Conservation (phyloP, 371 early-diverging fungal genomes). For the Thermomucor indicae-seudaticae region DNA sequence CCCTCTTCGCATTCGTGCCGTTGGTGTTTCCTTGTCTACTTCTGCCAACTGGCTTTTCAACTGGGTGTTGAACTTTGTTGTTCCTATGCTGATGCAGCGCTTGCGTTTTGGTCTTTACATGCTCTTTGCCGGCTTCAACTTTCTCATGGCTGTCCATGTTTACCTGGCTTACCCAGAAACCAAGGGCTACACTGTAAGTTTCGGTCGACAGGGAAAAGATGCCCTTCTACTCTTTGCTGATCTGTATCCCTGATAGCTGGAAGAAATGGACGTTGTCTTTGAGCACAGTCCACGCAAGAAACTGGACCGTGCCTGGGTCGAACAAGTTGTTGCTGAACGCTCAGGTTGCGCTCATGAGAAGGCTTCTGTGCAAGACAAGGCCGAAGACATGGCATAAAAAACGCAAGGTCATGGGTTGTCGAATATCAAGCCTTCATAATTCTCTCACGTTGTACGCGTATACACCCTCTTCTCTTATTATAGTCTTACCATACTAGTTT, state of each 20-base stretch:
- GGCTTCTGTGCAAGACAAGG: too few species aligned
- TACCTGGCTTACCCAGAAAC: constrained; percentile 61
- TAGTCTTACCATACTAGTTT: too few species aligned
- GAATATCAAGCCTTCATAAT: too few species aligned
- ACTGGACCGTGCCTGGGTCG: constrained; percentile 17
- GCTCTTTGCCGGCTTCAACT: constrained; percentile 61
- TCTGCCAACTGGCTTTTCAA: constrained; percentile 85
- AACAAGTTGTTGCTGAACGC: constrained; percentile 9
- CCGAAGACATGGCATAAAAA: too few species aligned
- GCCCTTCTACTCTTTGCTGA: not conserved
- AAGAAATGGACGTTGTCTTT: constrained; percentile 35
- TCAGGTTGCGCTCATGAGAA: too few species aligned
- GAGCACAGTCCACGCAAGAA: constrained; percentile 31
- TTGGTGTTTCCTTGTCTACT: constrained; percentile 77
- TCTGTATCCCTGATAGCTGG: constrained; percentile 14
- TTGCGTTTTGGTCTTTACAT: constrained; percentile 61
- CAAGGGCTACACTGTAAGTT: constrained; percentile 52
- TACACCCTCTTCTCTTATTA: too few species aligned
- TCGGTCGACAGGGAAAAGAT: too few species aligned
- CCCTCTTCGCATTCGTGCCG: constrained; percentile 66
- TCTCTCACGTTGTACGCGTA: too few species aligned
- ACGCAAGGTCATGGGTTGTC: too few species aligned
- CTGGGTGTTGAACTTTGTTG: constrained; percentile 55
- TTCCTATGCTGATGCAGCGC: constrained; percentile 53
- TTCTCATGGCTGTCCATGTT: constrained; percentile 48